A percentile compares a stretch with the other conserved stretches of the same genome.
phyloP scores from a whole-genome alignment of 805 yeast genomes.

The Debaryomyces castellii region DNA sequence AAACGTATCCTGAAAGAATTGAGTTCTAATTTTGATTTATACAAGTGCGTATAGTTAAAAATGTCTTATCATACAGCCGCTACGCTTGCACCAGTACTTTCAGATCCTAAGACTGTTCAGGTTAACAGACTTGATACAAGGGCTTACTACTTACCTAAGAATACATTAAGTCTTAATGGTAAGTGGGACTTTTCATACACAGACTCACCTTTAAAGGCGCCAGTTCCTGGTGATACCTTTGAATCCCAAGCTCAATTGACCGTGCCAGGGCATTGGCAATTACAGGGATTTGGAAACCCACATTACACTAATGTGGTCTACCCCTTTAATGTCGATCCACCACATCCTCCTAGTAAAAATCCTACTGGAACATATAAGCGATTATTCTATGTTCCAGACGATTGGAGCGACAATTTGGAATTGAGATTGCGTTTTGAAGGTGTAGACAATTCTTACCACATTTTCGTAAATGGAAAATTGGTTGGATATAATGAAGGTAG shows the following conservation, averaged over 20 bases:
- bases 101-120: slow-evolving; percentile 9
- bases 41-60: neutral
- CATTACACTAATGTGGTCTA: slow-evolving; percentile 31
- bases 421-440: slow-evolving; percentile 33
- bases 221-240: slow-evolving; percentile 5
- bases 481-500: slow-evolving; percentile 33
- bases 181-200: slow-evolving; percentile 13
- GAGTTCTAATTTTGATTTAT: too few species aligned
- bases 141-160: slow-evolving; percentile 13
- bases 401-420: slow-evolving; percentile 11
- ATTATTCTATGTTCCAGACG: slow-evolving; percentile 16
- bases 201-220: slow-evolving; percentile 8
- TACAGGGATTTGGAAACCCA: slow-evolving; percentile 33
- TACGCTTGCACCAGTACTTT: slow-evolving; percentile 6
- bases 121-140: slow-evolving; percentile 11
- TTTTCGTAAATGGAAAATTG: slow-evolving; percentile 26
- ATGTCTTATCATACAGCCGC: neutral
- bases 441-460: slow-evolving; percentile 33
- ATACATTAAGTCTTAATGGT: slow-evolving; percentile 12
- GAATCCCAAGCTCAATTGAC: slow-evolving; percentile 5
- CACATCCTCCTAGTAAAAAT: slow-evolving; percentile 25
- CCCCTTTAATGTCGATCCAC: slow-evolving; percentile 33
- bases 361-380: slow-evolving; percentile 33
- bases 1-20: too few species aligned
- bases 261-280: slow-evolving; percentile 39